Conservation (phyloP, 768 basidiomycete species). For the Leccinum olivaceopallidum region DNA sequence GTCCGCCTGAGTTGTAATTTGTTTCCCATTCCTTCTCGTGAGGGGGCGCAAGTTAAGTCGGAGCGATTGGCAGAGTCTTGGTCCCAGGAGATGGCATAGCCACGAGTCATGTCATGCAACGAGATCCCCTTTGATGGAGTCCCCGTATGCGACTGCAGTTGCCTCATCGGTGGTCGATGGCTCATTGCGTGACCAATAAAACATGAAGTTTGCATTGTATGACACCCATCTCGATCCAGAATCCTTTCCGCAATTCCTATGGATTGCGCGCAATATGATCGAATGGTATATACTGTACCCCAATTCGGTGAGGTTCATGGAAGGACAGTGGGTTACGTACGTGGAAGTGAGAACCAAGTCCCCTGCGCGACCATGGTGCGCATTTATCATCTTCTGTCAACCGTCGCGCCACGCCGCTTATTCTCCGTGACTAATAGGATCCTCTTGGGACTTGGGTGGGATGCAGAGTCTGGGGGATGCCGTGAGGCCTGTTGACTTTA, state of each 20-base stretch:
- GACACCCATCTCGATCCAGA: not conserved
- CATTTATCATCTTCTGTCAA: not conserved
- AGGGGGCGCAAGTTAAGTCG: not conserved
- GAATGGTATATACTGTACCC: not conserved
- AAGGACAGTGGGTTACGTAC: not conserved
- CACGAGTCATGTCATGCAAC: not conserved
- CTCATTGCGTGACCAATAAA: not conserved
- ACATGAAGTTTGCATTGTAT: not conserved
- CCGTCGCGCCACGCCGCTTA: not conserved
- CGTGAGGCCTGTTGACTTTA: too few relatives aligned
- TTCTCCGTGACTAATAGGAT: not conserved
- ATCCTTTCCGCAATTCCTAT: too few relatives aligned
- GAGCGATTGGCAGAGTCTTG: not conserved
- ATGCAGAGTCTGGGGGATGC: not conserved
- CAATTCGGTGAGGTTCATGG: not conserved
- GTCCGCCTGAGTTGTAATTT: not conserved
- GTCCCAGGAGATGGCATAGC: not conserved
- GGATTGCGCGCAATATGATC: not conserved
- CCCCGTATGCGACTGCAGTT: too few relatives aligned
- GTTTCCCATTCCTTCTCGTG: not conserved
- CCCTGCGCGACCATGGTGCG: not conserved
- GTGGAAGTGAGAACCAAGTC: not conserved
- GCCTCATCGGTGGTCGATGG: not conserved
- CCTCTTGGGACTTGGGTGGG: not conserved
- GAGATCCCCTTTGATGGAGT: not conserved